These are phyloP conservation scores for Penicillium janthinellum DNA, from an alignment of 2,329 filamentous ascomycete species.

Conservation along the genomic window DNA sequence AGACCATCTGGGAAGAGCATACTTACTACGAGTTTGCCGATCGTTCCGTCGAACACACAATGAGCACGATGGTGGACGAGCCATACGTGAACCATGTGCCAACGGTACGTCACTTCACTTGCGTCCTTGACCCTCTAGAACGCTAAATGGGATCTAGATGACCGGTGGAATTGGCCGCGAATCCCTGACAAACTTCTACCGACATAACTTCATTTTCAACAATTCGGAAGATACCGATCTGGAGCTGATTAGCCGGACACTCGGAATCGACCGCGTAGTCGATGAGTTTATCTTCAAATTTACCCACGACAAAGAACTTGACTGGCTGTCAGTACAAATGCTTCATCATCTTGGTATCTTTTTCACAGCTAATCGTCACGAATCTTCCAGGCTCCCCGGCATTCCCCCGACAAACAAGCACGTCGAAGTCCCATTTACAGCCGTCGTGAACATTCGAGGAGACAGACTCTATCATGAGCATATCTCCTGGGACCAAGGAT, in stretches of 20 bases:
- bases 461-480: conserved; percentile 70
- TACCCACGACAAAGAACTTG: conserved; percentile 1
- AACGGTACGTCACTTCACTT: background rate
- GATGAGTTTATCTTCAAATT: conserved; percentile 6
- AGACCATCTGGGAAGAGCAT: conserved; percentile 2
- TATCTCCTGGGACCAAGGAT: conserved; percentile 69
- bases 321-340: background rate
- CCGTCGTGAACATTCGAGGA: conserved; percentile 66
- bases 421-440: conserved; percentile 61
- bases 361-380: background rate
- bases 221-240: conserved; percentile 46
- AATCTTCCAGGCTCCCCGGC: conserved; percentile 47
- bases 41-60: background rate
- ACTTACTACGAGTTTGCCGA: conserved; percentile 4
- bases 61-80: conserved; percentile 3
- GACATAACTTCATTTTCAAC: conserved; percentile 69
- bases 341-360: background rate
- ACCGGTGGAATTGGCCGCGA: background rate
- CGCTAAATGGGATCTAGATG: background rate
- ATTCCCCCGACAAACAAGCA: conserved; percentile 57
- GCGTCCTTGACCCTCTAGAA: background rate
- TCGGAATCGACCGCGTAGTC: conserved; percentile 2
- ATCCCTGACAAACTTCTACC: background rate
- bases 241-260: background rate
- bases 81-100: conserved; percentile 3